Conservation (phyloP, 2,329 filamentous ascomycete genomes). For the Pyrenophora seminiperda region DNA sequence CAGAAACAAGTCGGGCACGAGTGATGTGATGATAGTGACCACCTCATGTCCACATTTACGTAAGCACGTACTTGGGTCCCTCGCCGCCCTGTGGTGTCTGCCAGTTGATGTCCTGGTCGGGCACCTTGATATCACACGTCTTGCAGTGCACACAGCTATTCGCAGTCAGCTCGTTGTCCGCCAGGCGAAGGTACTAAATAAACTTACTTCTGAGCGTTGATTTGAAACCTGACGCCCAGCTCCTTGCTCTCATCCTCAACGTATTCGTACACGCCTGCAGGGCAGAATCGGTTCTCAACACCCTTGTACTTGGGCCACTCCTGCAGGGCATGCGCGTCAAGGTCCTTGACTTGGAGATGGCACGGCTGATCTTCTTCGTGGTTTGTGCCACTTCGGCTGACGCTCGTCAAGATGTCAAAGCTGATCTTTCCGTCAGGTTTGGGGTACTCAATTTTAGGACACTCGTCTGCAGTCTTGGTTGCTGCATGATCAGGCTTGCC, state of each 20-base stretch:
- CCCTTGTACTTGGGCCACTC: conserved; percentile 90
- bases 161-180: conserved; percentile 31
- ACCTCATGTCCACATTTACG: conserved; percentile 35
- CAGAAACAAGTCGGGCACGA: not conserved
- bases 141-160: conserved; percentile 96
- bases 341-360: conserved; percentile 92
- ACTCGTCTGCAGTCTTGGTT: conserved; percentile 80
- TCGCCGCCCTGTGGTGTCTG: conserved; percentile 89
- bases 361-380: conserved; percentile 99
- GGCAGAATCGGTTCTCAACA: conserved; percentile 94
- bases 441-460: conserved; percentile 89
- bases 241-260: conserved; percentile 88
- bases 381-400: conserved; percentile 94
- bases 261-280: conserved; percentile 97
- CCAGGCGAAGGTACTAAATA: conserved; percentile 29
- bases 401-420: conserved; percentile 95
- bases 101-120: conserved; percentile 93
- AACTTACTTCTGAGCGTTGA: conserved; percentile 94
- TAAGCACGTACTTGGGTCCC: conserved; percentile 69
- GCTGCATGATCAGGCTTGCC: conserved; percentile 75
- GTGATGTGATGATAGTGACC: not conserved
- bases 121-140: conserved; percentile 98
- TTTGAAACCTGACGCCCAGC: conserved; percentile 92
- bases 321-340: conserved; percentile 84
- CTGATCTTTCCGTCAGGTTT: conserved; percentile 95